Conservation (phyloP, 257 asterid species). For the Nemophila menziesii region DNA sequence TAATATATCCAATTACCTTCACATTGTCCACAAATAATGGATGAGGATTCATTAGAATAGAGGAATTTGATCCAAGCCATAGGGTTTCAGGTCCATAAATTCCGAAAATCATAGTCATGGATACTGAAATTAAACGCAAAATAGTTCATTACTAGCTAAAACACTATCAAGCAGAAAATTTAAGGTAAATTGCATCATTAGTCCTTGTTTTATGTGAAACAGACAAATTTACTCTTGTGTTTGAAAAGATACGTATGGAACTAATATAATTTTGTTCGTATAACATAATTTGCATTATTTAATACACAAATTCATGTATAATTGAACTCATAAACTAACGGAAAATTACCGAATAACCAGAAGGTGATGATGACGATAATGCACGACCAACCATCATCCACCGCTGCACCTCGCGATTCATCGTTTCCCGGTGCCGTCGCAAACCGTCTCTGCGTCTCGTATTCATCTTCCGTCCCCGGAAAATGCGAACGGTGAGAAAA, state of each 20-base stretch:
- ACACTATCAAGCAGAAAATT: background rate
- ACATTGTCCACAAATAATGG: conserved; percentile 47
- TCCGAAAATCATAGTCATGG: conserved; percentile 49
- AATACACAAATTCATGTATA: too few species aligned
- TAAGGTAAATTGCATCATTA: too few species aligned
- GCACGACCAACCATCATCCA: conserved; percentile 52
- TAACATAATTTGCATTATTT: too few species aligned
- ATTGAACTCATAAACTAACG: background rate
- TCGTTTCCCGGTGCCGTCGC: conserved; percentile 13
- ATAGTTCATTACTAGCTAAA: background rate
- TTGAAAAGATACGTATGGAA: background rate
- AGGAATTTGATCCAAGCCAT: conserved; percentile 66
- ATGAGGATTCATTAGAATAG: conserved; percentile 55
- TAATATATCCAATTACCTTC: conserved; percentile 34
- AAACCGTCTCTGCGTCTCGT: conserved; percentile 8
- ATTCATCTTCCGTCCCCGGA: conserved; percentile 8
- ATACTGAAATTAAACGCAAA: conserved; percentile 10
- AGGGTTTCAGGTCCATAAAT: conserved; percentile 50
- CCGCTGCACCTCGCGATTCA: background rate
- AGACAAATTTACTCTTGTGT: too few species aligned
- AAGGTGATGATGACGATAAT: conserved; percentile 36
- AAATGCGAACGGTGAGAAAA: conserved; percentile 8
- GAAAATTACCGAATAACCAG: conserved; percentile 42
- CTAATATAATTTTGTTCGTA: background rate
- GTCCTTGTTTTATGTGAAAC: too few species aligned